Base-by-base conservation (phyloP, 2,329 filamentous ascomycete genomes). In the Aspergillus novoparasiticus region DNA sequence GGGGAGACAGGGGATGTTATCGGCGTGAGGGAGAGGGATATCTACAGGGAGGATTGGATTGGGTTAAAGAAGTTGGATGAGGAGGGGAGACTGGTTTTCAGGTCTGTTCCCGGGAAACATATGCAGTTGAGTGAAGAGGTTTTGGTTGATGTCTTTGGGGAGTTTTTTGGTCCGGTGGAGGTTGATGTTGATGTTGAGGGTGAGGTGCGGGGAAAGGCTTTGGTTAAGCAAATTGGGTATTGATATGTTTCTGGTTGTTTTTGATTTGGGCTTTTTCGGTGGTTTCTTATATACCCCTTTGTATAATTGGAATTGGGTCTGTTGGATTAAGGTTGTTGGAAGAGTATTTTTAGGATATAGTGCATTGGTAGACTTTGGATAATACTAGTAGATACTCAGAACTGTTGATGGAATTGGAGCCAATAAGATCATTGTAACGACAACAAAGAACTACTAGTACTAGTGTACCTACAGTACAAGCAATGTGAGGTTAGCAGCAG, bases 11-110 rank as follows among this genome's bases (percentile, higher is more conserved):
- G 82, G 1, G 85, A 88, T 64, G 82, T 88, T 26, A 91, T 87
- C 53, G 85, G 85, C 19, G 79, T 99, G 75, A 84, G 86, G 68
- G 86, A 93, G 58, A 84, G 92, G 62, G 77, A 79, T 32, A 82
- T 98, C 2, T 99, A 97, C 78, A 87, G 86, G 69, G 90, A 98
- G 79, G 94, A 99, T 80, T 99, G 95, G 95, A 81, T 99, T 32
- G 95, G 95, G 0, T 81, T 99, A 76, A 91, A 86, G 76, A 80
- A 81, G 71, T 80, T 99, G 72, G 94, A 97, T 79, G 81, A 89
- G 76, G 90, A 90, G 81, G 92, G 90, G 3, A 91, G 87, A 1
- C 80, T 99, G 70, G 85, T 89, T 61, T 97, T 97, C 78, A 83
- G 88, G 75, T 88, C 83, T 2, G 85, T 88, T 0, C 83, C 88